Evolutionary conservation across 352 stramenopile genomes (phyloP).

Genomic region (Phytophthora hibernalis): DNA sequence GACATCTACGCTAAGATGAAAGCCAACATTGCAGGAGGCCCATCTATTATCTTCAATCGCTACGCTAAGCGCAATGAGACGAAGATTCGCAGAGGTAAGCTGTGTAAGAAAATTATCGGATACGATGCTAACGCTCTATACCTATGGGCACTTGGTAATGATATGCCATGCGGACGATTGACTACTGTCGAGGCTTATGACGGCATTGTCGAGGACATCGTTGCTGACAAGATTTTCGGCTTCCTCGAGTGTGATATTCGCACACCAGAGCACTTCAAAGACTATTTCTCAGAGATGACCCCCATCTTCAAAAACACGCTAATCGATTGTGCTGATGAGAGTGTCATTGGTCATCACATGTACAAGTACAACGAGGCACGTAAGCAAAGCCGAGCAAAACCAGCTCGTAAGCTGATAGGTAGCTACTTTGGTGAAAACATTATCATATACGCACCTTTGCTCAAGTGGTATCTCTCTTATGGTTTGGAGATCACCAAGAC

Average conservation of each 20-base stretch:
- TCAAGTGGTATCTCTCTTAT: slow-evolving; percentile 33
- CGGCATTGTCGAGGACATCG: too few species aligned
- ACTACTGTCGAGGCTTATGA: too few species aligned
- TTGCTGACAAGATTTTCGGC: not conserved
- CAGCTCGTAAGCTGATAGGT: slow-evolving; percentile 34
- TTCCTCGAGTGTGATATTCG: slow-evolving; percentile 4
- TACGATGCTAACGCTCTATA: too few species aligned
- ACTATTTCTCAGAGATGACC: not conserved
- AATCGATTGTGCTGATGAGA: slow-evolving; percentile 5
- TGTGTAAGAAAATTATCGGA: too few species aligned
- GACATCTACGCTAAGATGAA: slow-evolving; percentile 18
- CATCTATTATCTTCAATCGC: too few species aligned
- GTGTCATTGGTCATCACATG: slow-evolving; percentile 43
- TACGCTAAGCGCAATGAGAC: too few species aligned
- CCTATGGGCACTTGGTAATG: too few species aligned
- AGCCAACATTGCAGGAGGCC: too few species aligned
- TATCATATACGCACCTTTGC: slow-evolving; percentile 42
- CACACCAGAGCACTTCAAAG: not conserved
- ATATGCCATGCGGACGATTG: too few species aligned
- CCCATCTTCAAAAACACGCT: not conserved
- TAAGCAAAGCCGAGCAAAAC: slow-evolving; percentile 11
- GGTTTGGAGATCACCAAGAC: too few species aligned
- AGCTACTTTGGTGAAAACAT: slow-evolving; percentile 45
- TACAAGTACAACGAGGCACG: slow-evolving; percentile 23
- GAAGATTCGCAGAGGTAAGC: too few species aligned